Conservation (phyloP, 306 rosid species). For the Cicer arietinum region DNA sequence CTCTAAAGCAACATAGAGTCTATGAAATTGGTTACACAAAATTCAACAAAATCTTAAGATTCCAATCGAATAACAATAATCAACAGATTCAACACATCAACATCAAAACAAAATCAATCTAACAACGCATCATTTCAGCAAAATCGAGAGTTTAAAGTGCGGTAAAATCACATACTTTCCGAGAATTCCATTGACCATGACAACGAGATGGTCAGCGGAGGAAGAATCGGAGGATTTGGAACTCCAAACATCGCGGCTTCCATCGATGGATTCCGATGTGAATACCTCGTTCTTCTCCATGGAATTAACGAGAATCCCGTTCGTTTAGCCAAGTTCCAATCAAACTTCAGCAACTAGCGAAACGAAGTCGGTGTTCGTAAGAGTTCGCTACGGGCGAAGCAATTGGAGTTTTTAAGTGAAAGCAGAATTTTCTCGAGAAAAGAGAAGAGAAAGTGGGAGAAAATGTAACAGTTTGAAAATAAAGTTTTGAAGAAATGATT, state of each 20-base stretch:
- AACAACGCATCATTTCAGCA: constrained; percentile 6
- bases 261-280: constrained; percentile 64
- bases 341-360: not conserved
- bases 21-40: not conserved
- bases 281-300: constrained; percentile 79
- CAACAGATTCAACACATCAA: constrained; percentile 21
- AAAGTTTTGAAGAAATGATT: not conserved
- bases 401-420: not conserved
- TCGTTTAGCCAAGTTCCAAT: not conserved
- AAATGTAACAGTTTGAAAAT: not conserved
- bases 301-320: not conserved
- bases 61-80: constrained; percentile 6
- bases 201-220: constrained; percentile 86
- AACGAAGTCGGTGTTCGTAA: constrained; percentile 30
- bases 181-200: constrained; percentile 92
- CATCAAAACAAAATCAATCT: constrained; percentile 10
- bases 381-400: constrained; percentile 27
- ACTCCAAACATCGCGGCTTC: constrained; percentile 85
- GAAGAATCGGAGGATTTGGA: constrained; percentile 69
- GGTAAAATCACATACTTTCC: constrained; percentile 64
- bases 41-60: constrained; percentile 3
- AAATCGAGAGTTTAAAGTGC: not conserved
- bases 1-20: constrained; percentile 35
- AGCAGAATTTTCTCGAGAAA: constrained; percentile 41
- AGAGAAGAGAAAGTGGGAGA: constrained; percentile 31